phyloP scores from a whole-genome alignment of 2,329 filamentous ascomycete genomes.

The Neurospora crassa region DNA sequence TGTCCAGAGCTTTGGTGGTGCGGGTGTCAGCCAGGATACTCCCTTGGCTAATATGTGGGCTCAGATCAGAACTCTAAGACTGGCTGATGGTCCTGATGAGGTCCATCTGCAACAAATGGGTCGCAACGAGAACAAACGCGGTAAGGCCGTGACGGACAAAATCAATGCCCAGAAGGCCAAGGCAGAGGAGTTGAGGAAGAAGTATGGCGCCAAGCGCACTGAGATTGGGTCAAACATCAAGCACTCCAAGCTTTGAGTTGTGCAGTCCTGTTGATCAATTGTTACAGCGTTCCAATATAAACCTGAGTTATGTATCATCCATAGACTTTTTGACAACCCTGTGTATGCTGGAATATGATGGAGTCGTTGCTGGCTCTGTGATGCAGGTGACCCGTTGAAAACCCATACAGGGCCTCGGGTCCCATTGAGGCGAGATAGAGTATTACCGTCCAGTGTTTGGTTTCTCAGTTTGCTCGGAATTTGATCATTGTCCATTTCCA shows the following conservation, averaged over 20 bases:
- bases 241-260: constrained; percentile 34
- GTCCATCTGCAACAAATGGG: constrained; percentile 81
- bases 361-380: not conserved
- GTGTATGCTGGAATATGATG: not conserved
- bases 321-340: not conserved
- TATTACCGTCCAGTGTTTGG: not conserved
- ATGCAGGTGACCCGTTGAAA: not conserved
- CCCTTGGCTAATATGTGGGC: constrained; percentile 81
- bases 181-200: constrained; percentile 54
- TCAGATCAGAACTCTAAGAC: constrained; percentile 66
- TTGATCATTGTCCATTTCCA: not conserved
- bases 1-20: constrained; percentile 84
- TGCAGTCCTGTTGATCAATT: not conserved
- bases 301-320: not conserved
- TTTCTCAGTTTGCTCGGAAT: not conserved
- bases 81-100: constrained; percentile 94
- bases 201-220: constrained; percentile 38
- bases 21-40: constrained; percentile 89
- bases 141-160: constrained; percentile 47
- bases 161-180: constrained; percentile 56
- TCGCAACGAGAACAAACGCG: constrained; percentile 67
- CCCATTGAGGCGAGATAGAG: not conserved
- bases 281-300: not conserved
- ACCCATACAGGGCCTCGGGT: not conserved
- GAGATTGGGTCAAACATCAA: constrained; percentile 45